Base-by-base conservation (phyloP, 805 yeast genomes). In the Candida saitoana region DNA sequence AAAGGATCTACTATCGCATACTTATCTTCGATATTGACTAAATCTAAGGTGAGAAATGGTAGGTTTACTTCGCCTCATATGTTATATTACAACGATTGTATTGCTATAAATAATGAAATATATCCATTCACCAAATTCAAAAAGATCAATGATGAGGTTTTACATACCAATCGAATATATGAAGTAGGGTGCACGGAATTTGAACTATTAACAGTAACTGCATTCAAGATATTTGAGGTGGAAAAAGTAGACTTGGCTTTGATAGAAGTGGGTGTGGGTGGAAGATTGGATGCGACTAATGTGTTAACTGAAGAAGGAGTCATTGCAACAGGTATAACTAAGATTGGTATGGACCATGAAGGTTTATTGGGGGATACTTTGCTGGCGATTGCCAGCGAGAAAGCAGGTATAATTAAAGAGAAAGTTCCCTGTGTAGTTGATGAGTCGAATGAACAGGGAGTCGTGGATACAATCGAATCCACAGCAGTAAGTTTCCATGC, bases 241-340 rank as follows among this genome's bases (percentile, higher is more conserved):
- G 69, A 70, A 34, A 60, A 72, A 1, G 84, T 89, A 4, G 80
- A 83, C 18, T 64, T 84, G 41, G 96, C 96, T 0, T 79, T 91
- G 1, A 62, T 91, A n/a, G 99, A 91, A 60, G 97, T 89, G 3
- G 99, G 99, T 0, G 66, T 93, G 5, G 99, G 99, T 2, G 99
- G 99, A 0, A 62, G 85, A 33, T 58, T 80, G 9, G 99, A 91
- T 62, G 87, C 97, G 1, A 91, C 99, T 0, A 91, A 91, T 64
- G 86, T 86, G 0, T 58, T 29, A 12, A 14, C 5, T 5, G 16
- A 29, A 4, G 50, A 43, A 14, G 73, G 79, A 12, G 80, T 80
- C 22, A 40, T 84, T 29, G 77, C 73, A 5, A 77, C 89, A 6
- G 96, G 84, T 1, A 83, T 93, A 34, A 80, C 96, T 4, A 87